Evolutionary conservation across 768 basidiomycete species (phyloP), one percentile per base, ranked within the genome.

Genomic region (Suillus discolor): DNA sequence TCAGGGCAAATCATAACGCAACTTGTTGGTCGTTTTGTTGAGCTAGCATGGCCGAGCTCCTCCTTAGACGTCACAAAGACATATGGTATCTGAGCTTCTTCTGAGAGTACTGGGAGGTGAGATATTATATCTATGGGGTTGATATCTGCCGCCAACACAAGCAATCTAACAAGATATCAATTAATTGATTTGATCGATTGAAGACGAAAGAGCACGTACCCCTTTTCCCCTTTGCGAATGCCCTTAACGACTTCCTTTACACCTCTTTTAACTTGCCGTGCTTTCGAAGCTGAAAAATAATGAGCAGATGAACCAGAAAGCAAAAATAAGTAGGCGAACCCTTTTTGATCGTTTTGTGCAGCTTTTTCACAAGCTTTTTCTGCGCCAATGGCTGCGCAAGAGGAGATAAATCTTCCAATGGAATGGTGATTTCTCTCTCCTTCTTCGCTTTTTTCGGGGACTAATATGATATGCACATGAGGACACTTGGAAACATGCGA

Each of bases 241-340:
- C 94, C 94, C 78, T 99, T 99, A 53, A 97, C 95, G 41, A 99
- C 94, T 78, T 99, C 97, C 79, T 99, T 99, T 57, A 99, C 97
- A 47, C 97, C 97, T 54, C 97, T 88, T 82, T 97, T 98, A 39
- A 99, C 91, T 78, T 97, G 96, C 66, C 97, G 88, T 47, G 89
- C 89, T 77, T 97, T 97, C 31, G 96, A 96, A 20, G 97, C 95
- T 97, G 71, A 44, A 39, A 57, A 62, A 61, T 28, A 51, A 23
- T 57, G 55, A 20, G 36, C 25, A 31, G 9, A 65, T 36, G 42
- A 36, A 42, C 45, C 25, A n/a, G 41, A 28, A 69, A 25, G 16
- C 28, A 31, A 18, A 60, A 55, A 25, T 57, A 53, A 53, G 44
- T 31, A 41, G 65, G 66, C 77, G 55, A 49, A 90, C 95, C 95